Evolutionary conservation across 176 grass and related monocot species (phyloP).

Genomic region (Hsuehochloa calcarea): DNA sequence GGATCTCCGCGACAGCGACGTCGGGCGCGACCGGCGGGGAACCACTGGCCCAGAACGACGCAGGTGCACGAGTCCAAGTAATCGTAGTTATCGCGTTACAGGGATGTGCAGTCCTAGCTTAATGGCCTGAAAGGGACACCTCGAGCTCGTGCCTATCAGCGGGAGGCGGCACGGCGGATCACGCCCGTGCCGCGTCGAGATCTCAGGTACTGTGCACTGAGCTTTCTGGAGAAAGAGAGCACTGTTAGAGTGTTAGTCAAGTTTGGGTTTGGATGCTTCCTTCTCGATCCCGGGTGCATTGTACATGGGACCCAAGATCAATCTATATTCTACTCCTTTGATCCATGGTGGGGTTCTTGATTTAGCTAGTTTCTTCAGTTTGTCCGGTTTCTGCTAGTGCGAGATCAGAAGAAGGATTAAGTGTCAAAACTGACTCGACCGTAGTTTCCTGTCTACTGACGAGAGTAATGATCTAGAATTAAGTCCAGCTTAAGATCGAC

Average conservation of each 20-base stretch:
- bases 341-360: not conserved
- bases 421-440: not conserved
- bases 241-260: not conserved
- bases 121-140: constrained; percentile 10
- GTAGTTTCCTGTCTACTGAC: not conserved
- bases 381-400: not conserved
- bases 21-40: not conserved
- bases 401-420: not conserved
- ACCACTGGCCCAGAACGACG: constrained; percentile 14
- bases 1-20: constrained; percentile 41
- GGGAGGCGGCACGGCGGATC: constrained; percentile 17
- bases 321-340: constrained; percentile 6
- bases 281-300: not conserved
- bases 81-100: constrained; percentile 1
- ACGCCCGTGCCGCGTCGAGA: constrained; percentile 1
- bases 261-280: constrained; percentile 1
- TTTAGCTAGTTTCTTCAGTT: not conserved
- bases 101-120: not conserved
- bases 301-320: constrained; percentile 15
- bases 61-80: not conserved
- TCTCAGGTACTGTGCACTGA: constrained; percentile 33
- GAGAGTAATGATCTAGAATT: not conserved
- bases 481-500: not conserved
- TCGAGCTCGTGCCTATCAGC: not conserved
- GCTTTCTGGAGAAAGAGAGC: constrained; percentile 40